These are phyloP conservation scores for Discostella stelligera DNA, from an alignment of 352 stramenopile species.

Conservation along the genomic window DNA sequence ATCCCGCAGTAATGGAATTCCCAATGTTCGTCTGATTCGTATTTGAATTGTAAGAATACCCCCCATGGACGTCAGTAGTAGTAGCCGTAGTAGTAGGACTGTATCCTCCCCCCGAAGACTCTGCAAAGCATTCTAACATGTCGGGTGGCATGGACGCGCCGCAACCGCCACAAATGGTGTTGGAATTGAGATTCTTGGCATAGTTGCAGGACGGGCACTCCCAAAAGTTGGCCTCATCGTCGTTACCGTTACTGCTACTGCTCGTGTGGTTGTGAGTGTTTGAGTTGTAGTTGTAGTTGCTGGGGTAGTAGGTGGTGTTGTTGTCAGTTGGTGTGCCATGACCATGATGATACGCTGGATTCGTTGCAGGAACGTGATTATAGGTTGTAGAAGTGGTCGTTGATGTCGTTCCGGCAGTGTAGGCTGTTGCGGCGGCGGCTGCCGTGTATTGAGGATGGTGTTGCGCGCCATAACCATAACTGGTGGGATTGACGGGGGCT, in stretches of 20 bases:
- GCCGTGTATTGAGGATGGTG: background rate
- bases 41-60: background rate
- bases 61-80: background rate
- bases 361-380: constrained; percentile 1
- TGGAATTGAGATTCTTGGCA: constrained; percentile 23
- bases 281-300: background rate
- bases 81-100: background rate
- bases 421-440: background rate
- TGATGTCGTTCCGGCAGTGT: background rate
- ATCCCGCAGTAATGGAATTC: background rate
- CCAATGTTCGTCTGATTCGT: background rate
- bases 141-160: constrained; percentile 16
- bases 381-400: background rate
- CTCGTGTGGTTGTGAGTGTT: background rate
- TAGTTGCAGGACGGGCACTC: constrained; percentile 35
- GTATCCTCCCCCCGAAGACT: background rate
- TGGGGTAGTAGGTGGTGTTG: constrained; percentile 15
- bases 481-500: background rate
- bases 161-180: constrained; percentile 33
- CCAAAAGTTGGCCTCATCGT: constrained; percentile 26
- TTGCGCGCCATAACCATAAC: background rate
- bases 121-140: constrained; percentile 4
- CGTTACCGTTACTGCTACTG: background rate
- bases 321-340: background rate
- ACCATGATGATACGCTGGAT: background rate